Base-by-base conservation (phyloP, 1,284 basidiomycete genomes). In the Volvariella volvacea region DNA sequence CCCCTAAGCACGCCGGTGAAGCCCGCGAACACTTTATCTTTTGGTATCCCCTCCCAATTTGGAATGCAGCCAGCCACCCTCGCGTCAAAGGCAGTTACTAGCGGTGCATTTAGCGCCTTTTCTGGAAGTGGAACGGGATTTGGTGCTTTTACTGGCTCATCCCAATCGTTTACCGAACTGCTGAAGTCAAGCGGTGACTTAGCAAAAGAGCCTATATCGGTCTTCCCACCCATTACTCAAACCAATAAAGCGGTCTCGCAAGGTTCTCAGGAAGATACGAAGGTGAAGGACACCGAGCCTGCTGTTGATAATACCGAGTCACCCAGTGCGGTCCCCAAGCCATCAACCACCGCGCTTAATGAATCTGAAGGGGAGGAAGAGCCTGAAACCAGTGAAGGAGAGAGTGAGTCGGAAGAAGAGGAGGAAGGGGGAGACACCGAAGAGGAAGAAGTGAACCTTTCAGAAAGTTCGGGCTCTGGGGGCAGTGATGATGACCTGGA, bases 51-150 rank as follows among this genome's bases (percentile, higher is more conserved):
- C 12, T 28, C 25, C 12, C 25, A 6, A 12, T 28, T 28, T 12
- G 6, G 25, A 28, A 12, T 12, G 25, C 6, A 28, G 12, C 12
- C 25, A 6, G 12, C 25, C 25, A 28, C 6, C 6, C 6, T 12
- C 25, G 25, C 25, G 12, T 12, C 25, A 28, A 28, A 6, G 6
- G 12, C 25, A 12, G 25, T 6, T 6, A 12, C 25, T 6, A 28
- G 25, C 4, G 64, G 68, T 42, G 75, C 61, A 1, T 78, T 78
- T 53, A 60, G 65, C 42, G 70, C 72, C 0, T 80, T 78, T 52
- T 71, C 68, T 40, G 65, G 67, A 4, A 52, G 63, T 6, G 50
- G 68, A 4, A 64, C 64, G 41, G 67, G 70, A 1, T 78, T 82
- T 51, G 57, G 63, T 7, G 59, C 71, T 8, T 62, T 67, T 45